A percentile compares a stretch with the other conserved stretches of the same genome.
phyloP scores from a whole-genome alignment of 106 monocot genomes.

The Ottelia alismoides region DNA sequence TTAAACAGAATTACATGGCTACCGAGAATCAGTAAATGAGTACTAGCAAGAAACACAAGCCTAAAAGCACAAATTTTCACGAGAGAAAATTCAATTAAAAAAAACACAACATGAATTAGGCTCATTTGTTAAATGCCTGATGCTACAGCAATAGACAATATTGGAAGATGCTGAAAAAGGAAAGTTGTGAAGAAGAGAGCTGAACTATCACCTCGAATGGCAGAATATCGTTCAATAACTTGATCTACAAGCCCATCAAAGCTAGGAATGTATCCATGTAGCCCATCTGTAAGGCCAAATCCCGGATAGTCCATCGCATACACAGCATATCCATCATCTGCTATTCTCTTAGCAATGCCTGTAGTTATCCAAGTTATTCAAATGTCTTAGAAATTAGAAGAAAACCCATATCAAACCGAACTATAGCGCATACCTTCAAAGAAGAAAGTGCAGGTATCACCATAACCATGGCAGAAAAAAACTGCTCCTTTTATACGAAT shows the following conservation, averaged over 20 bases:
- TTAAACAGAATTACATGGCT: too few species aligned
- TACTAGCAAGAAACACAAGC: too few species aligned
- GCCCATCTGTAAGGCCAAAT: conserved; percentile 75
- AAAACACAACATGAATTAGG: too few species aligned
- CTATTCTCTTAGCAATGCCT: conserved; percentile 91
- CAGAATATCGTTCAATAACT: conserved; percentile 72
- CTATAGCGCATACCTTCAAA: conserved; percentile 51
- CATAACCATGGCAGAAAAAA: conserved; percentile 98
- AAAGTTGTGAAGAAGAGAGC: neutral
- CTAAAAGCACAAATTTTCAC: too few species aligned
- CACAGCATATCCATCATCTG: conserved; percentile 64
- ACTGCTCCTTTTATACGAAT: conserved; percentile 51
- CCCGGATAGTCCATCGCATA: conserved; percentile 98
- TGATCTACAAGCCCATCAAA: conserved; percentile 89
- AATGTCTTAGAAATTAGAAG: neutral
- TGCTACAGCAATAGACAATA: too few species aligned
- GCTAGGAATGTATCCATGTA: conserved; percentile 86
- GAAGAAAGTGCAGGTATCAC: conserved; percentile 97
- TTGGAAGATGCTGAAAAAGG: too few species aligned
- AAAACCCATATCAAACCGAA: neutral
- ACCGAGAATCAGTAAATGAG: too few species aligned
- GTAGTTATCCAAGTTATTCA: neutral
- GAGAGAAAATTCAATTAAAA: too few species aligned
- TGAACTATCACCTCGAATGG: conserved; percentile 42
- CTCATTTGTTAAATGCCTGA: too few species aligned